Percentiles rank a stretch among this genome's conserved stretches.
phyloP scores from a whole-genome alignment of 2,329 filamentous ascomycete species.

The Rasamsonia emersonii region DNA sequence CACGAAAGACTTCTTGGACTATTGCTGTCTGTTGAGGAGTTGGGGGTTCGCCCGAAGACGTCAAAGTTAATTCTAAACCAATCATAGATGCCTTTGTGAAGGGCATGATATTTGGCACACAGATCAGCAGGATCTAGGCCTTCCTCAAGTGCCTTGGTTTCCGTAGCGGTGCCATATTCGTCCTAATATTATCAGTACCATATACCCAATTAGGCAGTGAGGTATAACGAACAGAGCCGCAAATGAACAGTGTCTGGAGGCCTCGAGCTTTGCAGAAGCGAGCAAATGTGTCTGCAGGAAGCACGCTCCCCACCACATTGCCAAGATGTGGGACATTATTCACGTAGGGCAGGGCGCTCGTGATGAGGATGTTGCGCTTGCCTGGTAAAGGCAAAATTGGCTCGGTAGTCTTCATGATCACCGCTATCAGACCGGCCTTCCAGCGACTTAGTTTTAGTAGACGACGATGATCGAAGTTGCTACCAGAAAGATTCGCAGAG shows the following conservation, averaged over 20 bases:
- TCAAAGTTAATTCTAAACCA: constrained; percentile 97
- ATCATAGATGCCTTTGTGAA: constrained; percentile 85
- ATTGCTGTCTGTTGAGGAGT: constrained; percentile 86
- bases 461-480: constrained; percentile 1
- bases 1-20: constrained; percentile 79
- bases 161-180: constrained; percentile 92
- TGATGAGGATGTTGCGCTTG: constrained; percentile 82
- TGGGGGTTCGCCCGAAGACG: constrained; percentile 86
- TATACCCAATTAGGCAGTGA: not conserved
- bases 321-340: constrained; percentile 76
- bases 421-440: constrained; percentile 1
- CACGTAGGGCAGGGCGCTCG: constrained; percentile 82
- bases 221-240: constrained; percentile 51
- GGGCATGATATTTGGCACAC: constrained; percentile 84
- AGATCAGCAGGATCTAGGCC: constrained; percentile 72
- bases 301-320: constrained; percentile 78
- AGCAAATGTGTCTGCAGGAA: constrained; percentile 81
- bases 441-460: not conserved
- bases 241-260: constrained; percentile 69
- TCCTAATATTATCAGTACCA: constrained; percentile 39
- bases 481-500: no score
- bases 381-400: constrained; percentile 57
- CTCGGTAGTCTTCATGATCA: constrained; percentile 7
- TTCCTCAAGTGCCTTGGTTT: constrained; percentile 90
- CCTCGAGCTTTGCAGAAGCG: constrained; percentile 45